phyloP scores from a whole-genome alignment of 2,329 filamentous ascomycete species.

The Exophiala bonariae region DNA sequence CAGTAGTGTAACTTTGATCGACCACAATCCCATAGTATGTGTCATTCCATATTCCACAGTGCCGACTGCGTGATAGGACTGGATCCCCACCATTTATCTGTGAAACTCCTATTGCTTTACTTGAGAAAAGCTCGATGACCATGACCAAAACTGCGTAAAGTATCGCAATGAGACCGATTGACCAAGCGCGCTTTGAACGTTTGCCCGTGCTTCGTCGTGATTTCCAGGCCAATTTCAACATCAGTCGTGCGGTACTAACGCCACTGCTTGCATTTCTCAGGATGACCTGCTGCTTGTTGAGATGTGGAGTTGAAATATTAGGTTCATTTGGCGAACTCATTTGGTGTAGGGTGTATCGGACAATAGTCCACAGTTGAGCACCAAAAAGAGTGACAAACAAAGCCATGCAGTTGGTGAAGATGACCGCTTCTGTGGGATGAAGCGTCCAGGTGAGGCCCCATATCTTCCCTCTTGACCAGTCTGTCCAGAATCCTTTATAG shows the following conservation, averaged over 20 bases:
- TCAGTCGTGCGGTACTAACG: slow-evolving; percentile 13
- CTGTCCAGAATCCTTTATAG: slow-evolving; percentile 21
- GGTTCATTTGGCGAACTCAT: slow-evolving; percentile 1
- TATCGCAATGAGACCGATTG: slow-evolving; percentile 12
- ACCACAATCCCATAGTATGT: slow-evolving; percentile 13
- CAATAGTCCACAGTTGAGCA: slow-evolving; percentile 21
- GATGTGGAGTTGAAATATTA: slow-evolving; percentile 15
- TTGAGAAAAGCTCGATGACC: slow-evolving; percentile 18
- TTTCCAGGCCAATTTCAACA: slow-evolving; percentile 17
- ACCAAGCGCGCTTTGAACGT: slow-evolving; percentile 13
- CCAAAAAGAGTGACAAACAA: slow-evolving; percentile 20
- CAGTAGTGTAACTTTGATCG: not conserved
- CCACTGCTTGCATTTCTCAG: slow-evolving; percentile 18
- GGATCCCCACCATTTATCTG: slow-evolving; percentile 10
- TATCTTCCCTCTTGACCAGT: slow-evolving; percentile 18
- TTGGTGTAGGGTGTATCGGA: slow-evolving; percentile 19
- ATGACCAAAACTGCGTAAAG: slow-evolving; percentile 16
- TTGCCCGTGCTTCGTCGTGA: slow-evolving; percentile 11
- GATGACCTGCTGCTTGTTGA: slow-evolving; percentile 21
- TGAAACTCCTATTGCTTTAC: slow-evolving; percentile 12
- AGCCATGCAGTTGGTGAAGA: slow-evolving; percentile 22
- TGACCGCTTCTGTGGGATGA: slow-evolving; percentile 12
- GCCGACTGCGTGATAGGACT: slow-evolving; percentile 16
- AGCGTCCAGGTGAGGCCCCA: slow-evolving; percentile 24
- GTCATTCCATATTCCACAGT: slow-evolving; percentile 21